These are phyloP conservation scores for Fragaria ananassa DNA, from an alignment of 306 rosid genomes.

Conservation along the genomic window DNA sequence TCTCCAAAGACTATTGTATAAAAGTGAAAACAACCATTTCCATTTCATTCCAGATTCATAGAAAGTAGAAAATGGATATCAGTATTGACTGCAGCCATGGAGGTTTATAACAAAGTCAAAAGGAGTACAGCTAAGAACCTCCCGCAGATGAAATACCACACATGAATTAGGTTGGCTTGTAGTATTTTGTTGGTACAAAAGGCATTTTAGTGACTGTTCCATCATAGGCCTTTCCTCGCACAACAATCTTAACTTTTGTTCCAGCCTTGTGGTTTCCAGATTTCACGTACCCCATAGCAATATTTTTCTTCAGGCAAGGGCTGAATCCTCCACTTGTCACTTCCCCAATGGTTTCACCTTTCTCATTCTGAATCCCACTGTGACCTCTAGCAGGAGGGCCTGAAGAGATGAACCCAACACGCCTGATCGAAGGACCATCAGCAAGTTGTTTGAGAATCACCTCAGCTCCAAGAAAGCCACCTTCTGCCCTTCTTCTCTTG, in stretches of 20 bases:
- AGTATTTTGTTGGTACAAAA: slow-evolving; percentile 91
- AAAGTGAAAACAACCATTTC: not conserved
- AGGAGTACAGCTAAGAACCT: slow-evolving; percentile 15
- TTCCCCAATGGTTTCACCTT: slow-evolving; percentile 80
- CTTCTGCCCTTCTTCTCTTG: slow-evolving; percentile 94
- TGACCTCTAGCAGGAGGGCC: slow-evolving; percentile 98
- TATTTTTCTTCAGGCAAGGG: slow-evolving; percentile 95
- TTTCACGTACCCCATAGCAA: slow-evolving; percentile 96
- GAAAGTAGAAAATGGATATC: slow-evolving; percentile 35
- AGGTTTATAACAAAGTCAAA: slow-evolving; percentile 31
- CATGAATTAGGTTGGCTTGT: slow-evolving; percentile 69
- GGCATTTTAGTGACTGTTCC: slow-evolving; percentile 96
- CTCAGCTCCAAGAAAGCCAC: slow-evolving; percentile 92
- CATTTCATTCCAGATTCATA: slow-evolving; percentile 21
- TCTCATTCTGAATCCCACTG: slow-evolving; percentile 84
- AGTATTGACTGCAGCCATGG: slow-evolving; percentile 30
- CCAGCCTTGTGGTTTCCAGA: slow-evolving; percentile 94
- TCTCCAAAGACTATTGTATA: not conserved
- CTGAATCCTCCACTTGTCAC: slow-evolving; percentile 98
- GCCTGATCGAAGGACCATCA: slow-evolving; percentile 77
- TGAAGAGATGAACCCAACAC: slow-evolving; percentile 81
- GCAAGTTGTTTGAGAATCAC: slow-evolving; percentile 79
- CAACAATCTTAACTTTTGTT: slow-evolving; percentile 79
- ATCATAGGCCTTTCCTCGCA: slow-evolving; percentile 85
- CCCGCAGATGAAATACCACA: slow-evolving; percentile 17